A percentile compares a stretch with the other conserved stretches of the same genome.
These are phyloP conservation scores for Breynia disticha DNA, from an alignment of 441 rosid species.

Conservation along the genomic window DNA sequence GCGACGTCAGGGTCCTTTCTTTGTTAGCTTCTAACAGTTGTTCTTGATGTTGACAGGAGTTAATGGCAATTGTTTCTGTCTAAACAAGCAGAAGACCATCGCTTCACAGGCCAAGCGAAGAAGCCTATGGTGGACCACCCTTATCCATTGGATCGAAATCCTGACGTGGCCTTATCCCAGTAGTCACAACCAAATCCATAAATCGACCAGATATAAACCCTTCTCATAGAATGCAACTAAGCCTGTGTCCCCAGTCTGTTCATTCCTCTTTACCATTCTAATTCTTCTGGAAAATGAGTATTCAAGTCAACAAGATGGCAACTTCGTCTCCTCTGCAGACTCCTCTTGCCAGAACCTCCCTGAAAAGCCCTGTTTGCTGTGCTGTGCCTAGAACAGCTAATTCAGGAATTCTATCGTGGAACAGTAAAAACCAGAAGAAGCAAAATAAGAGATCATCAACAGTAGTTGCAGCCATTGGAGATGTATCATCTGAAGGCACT, in stretches of 20 bases:
- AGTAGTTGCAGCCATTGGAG: conserved; percentile 73
- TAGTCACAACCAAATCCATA: conserved; percentile 15
- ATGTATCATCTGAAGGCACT: conserved; percentile 73
- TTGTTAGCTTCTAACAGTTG: no score
- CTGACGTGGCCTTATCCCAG: conserved; percentile 49
- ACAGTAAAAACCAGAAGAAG: conserved; percentile 13
- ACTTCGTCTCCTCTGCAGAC: conserved; percentile 30
- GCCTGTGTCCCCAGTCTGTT: not conserved
- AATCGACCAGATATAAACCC: not conserved
- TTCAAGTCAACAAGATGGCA: conserved; percentile 27
- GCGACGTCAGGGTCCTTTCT: no score
- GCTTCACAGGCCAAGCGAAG: not conserved
- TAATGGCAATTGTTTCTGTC: no score
- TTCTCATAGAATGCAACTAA: no score
- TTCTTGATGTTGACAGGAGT: no score
- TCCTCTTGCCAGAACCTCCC: conserved; percentile 20
- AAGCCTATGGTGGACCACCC: conserved; percentile 1
- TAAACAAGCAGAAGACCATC: not conserved
- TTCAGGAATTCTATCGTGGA: conserved; percentile 15
- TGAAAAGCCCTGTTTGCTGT: conserved; percentile 15
- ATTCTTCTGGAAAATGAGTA: not conserved
- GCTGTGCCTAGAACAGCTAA: conserved; percentile 8
- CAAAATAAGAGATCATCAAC: conserved; percentile 31
- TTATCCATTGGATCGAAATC: conserved; percentile 25
- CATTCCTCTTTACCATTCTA: not conserved